Base-by-base conservation (phyloP, 2,329 filamentous ascomycete genomes). In the Phoma herbarum region DNA sequence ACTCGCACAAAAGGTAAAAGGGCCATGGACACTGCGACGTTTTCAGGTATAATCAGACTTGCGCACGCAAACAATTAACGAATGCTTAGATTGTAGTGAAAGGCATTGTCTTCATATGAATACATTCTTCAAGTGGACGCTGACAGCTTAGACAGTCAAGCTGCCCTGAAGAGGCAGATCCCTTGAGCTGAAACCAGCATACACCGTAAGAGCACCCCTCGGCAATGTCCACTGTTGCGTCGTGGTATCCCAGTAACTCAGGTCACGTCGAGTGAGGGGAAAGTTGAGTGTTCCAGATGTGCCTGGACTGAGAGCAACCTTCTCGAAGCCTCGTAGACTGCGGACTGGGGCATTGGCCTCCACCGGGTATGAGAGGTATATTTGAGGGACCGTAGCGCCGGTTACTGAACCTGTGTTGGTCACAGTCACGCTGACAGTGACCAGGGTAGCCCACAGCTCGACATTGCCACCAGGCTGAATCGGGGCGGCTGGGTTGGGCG, bases 381-480 rank as follows among this genome's bases (percentile, higher is more conserved):
- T 75, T 72, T 88, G 85, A 2, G 83, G 76, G 0, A 87, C 82
- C 10, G 82, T 78, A 2, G 80, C 80, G 25, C 84, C 85, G 22
- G 73, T 67, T 2, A 78, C 65, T 4, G 66, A 58, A 18, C 86
- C 85, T 0, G 81, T 83, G 75, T 88, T 88, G 33, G 72, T 75
- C 6, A 88, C 68, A 1, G 78, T 74, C 2, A 82, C 79, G 2
- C 78, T 76, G 10, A 85, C 79, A 41, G 73, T 82, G 59, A 78
- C 80, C n/a, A 88, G 64, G 8, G 74, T 75, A 8, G 82, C 79
- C 80, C 82, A 88, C 23, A 88, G 80, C 20, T 83, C 82, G 1
- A 80, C 72, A 65, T 85, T 82, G 1, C 86, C 86, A n/a, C 86
- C 86, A 57, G 69, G 74, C 9, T 61, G 29, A 33, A 70, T 64